phyloP scores from a whole-genome alignment of 371 early-diverging fungal species.

The Mucor racemosus region DNA sequence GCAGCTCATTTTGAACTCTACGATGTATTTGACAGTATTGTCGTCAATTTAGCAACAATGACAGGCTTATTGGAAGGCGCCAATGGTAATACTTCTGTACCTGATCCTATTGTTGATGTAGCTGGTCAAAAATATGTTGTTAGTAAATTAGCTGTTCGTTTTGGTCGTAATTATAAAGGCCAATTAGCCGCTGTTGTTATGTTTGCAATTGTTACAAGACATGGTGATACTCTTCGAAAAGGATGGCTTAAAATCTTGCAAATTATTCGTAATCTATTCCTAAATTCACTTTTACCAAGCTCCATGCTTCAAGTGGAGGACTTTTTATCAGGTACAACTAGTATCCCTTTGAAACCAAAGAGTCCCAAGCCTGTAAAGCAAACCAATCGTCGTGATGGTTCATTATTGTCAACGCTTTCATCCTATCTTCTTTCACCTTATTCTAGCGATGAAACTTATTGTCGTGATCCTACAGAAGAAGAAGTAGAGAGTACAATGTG shows the following conservation, averaged over 20 bases:
- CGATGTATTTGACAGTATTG: conserved; percentile 81
- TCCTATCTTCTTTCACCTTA: conserved; percentile 78
- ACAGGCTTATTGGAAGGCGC: conserved; percentile 71
- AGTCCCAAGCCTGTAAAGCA: conserved; percentile 54
- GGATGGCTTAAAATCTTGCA: conserved; percentile 81
- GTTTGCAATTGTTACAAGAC: conserved; percentile 78
- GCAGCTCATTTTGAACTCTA: conserved; percentile 75
- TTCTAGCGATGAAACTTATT: conserved; percentile 60
- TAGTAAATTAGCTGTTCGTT: conserved; percentile 74
- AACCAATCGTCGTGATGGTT: conserved; percentile 64
- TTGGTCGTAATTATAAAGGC: conserved; percentile 87
- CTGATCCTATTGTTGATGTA: conserved; percentile 65
- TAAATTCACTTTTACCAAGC: conserved; percentile 68
- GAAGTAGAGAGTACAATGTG: conserved; percentile 75
- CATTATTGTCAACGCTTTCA: conserved; percentile 78
- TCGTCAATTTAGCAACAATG: conserved; percentile 75
- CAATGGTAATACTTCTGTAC: conserved; percentile 49
- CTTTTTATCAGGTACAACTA: conserved; percentile 72
- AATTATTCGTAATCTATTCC: conserved; percentile 81
- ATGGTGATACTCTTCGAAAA: conserved; percentile 70
- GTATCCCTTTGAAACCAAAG: conserved; percentile 71
- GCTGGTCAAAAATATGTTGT: conserved; percentile 71
- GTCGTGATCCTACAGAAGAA: conserved; percentile 73
- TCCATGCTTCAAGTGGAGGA: conserved; percentile 76
- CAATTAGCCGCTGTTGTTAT: conserved; percentile 88